Evolutionary conservation across 2,329 filamentous ascomycete species (phyloP).

Genomic region (Penicillium paneum): DNA sequence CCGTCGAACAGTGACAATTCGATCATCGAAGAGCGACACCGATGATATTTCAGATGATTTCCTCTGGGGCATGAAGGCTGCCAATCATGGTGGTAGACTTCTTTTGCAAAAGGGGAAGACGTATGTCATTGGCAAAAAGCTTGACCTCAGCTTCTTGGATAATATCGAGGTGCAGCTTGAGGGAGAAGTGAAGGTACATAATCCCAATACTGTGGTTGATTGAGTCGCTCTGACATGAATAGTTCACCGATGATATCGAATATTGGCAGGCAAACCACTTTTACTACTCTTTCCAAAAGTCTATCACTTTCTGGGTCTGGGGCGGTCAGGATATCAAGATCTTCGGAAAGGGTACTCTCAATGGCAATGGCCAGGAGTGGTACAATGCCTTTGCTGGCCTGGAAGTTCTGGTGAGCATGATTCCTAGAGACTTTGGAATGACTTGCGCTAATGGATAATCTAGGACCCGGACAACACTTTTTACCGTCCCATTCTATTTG

Average conservation of each 20-base stretch:
- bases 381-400: slow-evolving; percentile 49
- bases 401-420: slow-evolving; percentile 32
- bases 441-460: background rate
- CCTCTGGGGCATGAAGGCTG: slow-evolving; percentile 52
- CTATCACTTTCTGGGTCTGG: slow-evolving; percentile 63
- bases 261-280: slow-evolving; percentile 53
- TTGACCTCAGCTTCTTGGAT: slow-evolving; percentile 58
- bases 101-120: slow-evolving; percentile 53
- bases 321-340: slow-evolving; percentile 61
- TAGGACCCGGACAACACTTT: slow-evolving; percentile 54
- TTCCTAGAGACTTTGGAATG: too few species aligned
- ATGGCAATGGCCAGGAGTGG: slow-evolving; percentile 55
- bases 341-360: slow-evolving; percentile 55
- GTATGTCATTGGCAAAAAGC: slow-evolving; percentile 58
- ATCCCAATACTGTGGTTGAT: background rate
- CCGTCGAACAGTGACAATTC: slow-evolving; percentile 51
- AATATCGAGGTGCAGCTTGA: slow-evolving; percentile 58
- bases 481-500: slow-evolving; percentile 59
- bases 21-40: slow-evolving; percentile 51
- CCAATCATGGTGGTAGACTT: slow-evolving; percentile 59
- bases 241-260: slow-evolving; percentile 48
- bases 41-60: slow-evolving; percentile 59
- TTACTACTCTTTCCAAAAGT: slow-evolving; percentile 52
- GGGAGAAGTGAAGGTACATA: slow-evolving; percentile 51
- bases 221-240: slow-evolving; percentile 6